Base-by-base conservation (phyloP, 305 asterid species). In the Solanum hybrid region DNA sequence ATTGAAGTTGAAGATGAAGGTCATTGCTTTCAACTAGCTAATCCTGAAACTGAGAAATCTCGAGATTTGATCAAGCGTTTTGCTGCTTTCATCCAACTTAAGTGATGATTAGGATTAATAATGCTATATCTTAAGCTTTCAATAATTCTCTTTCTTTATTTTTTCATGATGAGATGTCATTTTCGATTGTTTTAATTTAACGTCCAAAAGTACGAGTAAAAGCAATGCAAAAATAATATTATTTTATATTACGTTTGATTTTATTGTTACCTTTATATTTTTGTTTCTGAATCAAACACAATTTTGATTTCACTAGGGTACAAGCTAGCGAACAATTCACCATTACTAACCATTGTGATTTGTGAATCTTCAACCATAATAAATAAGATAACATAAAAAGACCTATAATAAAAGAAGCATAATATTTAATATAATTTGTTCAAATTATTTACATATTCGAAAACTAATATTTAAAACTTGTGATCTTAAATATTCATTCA, bases 21-120 rank as follows among this genome's bases (percentile, higher is more conserved):
- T 28, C 94, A 92, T 35, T 92, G 92, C 64, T 92, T 91, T 57
- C 92, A 91, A 18, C 18, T 92, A 12, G 24, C 28, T 5, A 77
- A 74, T 89, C 86, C 82, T 79, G 57, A 91, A 5, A 10, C 28
- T 12, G 89, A 90, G 16, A 91, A 90, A 12, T 91, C 93, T 37
- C 88, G 71, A 42, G 20, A 73, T 1, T 51, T 51, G 8, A 51
- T 51, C 1, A 51, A 51, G 67, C n/a, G 67, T 16, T 51, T 51
- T 51, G 67, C 67, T 46, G 5, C 3, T 46, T 46, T 46, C 5
- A 46, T 46, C 3, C 61, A 0, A 51, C 64, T 51, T 22, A 46
- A 3, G 31, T 29, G 31, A 29, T 29, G 31, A 2, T 29, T 29
- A 29, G 31, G 31, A 29, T 29, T 29, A 29, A 29, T 29, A 29